Evolutionary conservation across 441 rosid genomes (phyloP).

Genomic region (Adansonia gregorii): DNA sequence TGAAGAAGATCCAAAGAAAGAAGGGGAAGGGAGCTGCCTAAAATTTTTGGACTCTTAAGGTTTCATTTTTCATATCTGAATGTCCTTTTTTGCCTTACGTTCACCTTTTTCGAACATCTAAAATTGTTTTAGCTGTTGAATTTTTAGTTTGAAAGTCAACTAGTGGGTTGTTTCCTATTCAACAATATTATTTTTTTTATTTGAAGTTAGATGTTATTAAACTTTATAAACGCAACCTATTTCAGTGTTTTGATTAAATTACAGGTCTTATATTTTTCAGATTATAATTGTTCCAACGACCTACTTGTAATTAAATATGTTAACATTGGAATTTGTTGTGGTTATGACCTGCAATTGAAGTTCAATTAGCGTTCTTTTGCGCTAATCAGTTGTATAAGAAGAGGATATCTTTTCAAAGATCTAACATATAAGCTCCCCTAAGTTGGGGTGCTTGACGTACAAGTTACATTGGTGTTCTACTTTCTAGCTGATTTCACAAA

Average conservation of each 20-base stretch:
- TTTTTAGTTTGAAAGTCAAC: constrained; percentile 1
- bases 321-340: too few species aligned
- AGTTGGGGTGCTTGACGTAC: too few species aligned
- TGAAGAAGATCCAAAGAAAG: constrained; percentile 51
- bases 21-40: constrained; percentile 51
- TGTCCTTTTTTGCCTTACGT: background rate
- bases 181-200: background rate
- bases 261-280: too few species aligned
- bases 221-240: constrained; percentile 13
- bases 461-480: too few species aligned
- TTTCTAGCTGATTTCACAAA: too few species aligned
- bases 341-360: too few species aligned
- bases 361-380: too few species aligned
- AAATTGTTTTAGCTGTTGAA: constrained; percentile 3
- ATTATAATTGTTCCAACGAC: too few species aligned
- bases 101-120: background rate
- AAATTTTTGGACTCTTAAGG: background rate
- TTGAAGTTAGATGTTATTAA: background rate
- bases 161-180: background rate
- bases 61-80: background rate
- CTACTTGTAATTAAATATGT: too few species aligned
- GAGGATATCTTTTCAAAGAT: too few species aligned
- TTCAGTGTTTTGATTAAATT: background rate
- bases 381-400: too few species aligned
- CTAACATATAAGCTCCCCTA: too few species aligned